Conservation (phyloP, 1,284 basidiomycete species). For the Trichosporon sp. region DNA sequence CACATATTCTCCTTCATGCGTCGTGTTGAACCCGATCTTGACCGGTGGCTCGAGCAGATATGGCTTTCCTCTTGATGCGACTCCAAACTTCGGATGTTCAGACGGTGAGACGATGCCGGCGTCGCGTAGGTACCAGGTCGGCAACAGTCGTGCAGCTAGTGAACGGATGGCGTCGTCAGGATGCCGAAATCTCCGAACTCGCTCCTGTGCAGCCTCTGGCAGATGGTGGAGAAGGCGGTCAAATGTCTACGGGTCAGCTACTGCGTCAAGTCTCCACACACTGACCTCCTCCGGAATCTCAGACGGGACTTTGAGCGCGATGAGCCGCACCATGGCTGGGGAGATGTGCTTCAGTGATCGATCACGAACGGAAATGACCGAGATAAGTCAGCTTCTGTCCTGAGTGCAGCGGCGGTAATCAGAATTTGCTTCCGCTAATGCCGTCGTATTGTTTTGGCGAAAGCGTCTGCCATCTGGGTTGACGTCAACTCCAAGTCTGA, state of each 20-base stretch:
- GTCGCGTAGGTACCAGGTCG: conserved; percentile 33
- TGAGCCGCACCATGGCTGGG: conserved; percentile 9
- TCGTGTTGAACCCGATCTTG: conserved; percentile 38
- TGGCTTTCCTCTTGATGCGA: conserved; percentile 34
- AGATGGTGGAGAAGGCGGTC: conserved; percentile 24
- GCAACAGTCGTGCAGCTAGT: conserved; percentile 30
- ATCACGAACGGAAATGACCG: background rate
- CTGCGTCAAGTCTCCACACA: too few species aligned
- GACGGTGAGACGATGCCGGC: conserved; percentile 12
- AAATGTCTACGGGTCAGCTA: conserved; percentile 17
- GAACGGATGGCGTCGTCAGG: conserved; percentile 31
- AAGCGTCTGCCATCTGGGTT: too few species aligned
- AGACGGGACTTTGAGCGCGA: conserved; percentile 13
- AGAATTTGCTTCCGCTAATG: background rate
- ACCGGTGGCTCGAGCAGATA: conserved; percentile 23
- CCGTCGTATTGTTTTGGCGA: background rate
- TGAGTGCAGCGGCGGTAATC: background rate
- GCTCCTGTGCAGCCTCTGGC: conserved; percentile 19
- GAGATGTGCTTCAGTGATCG: too few species aligned
- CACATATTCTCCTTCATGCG: conserved; percentile 38
- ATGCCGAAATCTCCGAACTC: conserved; percentile 31
- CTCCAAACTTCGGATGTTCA: conserved; percentile 20
- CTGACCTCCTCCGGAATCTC: conserved; percentile 15
- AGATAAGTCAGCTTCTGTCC: background rate
- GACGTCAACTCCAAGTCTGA: background rate